A percentile compares a stretch with the other conserved stretches of the same genome.
Evolutionary conservation across 2,329 filamentous ascomycete genomes (phyloP).

Genomic region (Trichoderma semiorbis): DNA sequence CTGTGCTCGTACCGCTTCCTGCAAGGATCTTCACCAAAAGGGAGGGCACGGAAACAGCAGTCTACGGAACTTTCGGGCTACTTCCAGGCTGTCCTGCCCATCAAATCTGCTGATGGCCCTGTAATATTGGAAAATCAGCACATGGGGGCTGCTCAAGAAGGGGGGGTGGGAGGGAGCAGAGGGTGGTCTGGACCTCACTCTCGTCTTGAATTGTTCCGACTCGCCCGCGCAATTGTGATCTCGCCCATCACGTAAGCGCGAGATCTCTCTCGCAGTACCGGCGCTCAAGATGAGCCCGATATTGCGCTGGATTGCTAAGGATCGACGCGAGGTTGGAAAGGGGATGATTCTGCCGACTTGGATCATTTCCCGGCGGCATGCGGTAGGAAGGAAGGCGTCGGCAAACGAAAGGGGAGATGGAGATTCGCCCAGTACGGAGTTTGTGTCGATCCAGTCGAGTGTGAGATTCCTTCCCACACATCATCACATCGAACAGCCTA

Average conservation of each 20-base stretch:
- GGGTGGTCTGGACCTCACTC: not conserved
- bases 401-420: not conserved
- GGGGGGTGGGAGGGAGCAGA: not conserved
- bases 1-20: not conserved
- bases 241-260: not conserved
- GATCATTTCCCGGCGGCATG: not conserved
- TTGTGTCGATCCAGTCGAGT: not conserved
- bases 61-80: not conserved
- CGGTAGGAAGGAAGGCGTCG: not conserved
- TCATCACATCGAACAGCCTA: not conserved
- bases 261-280: slow-evolving; percentile 14
- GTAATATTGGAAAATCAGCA: slow-evolving; percentile 12
- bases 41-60: not conserved
- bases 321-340: not conserved
- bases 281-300: not conserved
- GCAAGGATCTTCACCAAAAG: not conserved
- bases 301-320: not conserved
- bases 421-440: not conserved
- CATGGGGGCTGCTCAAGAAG: not conserved
- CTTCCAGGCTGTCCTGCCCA: not conserved
- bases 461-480: not conserved
- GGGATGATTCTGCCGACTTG: not conserved
- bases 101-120: slow-evolving; percentile 14
- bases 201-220: not conserved
- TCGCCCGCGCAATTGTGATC: slow-evolving; percentile 6